These are phyloP conservation scores for Ophiostoma ips DNA, from an alignment of 2,329 filamentous ascomycete species.

Conservation along the genomic window DNA sequence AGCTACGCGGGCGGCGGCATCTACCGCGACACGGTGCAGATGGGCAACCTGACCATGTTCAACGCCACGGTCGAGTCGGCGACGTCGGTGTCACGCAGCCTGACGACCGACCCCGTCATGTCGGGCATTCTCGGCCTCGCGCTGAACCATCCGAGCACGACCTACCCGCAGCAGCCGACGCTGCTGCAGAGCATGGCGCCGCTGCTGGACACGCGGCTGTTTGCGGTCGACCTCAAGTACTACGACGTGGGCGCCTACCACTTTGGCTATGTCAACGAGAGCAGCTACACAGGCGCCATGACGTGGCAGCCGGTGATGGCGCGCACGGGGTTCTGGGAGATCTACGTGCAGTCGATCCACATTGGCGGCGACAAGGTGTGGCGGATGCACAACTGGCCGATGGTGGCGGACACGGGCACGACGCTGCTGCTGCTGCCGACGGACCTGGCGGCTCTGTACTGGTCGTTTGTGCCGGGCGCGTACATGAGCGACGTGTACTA, in stretches of 20 bases:
- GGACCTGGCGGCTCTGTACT: slow-evolving; percentile 45
- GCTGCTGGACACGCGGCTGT: slow-evolving; percentile 27
- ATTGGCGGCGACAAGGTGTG: slow-evolving; percentile 20
- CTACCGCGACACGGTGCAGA: slow-evolving; percentile 33
- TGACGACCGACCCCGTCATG: slow-evolving; percentile 29
- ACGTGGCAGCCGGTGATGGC: slow-evolving; percentile 34
- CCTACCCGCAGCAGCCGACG: slow-evolving; percentile 27
- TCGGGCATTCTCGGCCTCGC: slow-evolving; percentile 40
- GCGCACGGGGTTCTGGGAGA: slow-evolving; percentile 32
- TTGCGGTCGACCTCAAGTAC: slow-evolving; percentile 35
- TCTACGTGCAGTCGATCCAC: slow-evolving; percentile 23
- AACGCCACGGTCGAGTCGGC: slow-evolving; percentile 38
- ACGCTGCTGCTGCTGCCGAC: slow-evolving; percentile 49
- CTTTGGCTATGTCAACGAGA: slow-evolving; percentile 34
- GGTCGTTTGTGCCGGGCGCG: slow-evolving; percentile 37
- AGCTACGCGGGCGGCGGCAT: slow-evolving; percentile 32
- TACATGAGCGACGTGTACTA: slow-evolving; percentile 30
- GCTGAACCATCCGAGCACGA: slow-evolving; percentile 30
- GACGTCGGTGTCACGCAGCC: slow-evolving; percentile 23
- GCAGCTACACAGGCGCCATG: slow-evolving; percentile 26
- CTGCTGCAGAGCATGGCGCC: slow-evolving; percentile 31
- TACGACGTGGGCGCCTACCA: slow-evolving; percentile 35
- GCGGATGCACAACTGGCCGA: slow-evolving; percentile 29
- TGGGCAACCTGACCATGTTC: slow-evolving; percentile 30
- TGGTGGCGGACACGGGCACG: slow-evolving; percentile 56